phyloP scores from a whole-genome alignment of 139 green algal genomes.

The Closterium sp. region DNA sequence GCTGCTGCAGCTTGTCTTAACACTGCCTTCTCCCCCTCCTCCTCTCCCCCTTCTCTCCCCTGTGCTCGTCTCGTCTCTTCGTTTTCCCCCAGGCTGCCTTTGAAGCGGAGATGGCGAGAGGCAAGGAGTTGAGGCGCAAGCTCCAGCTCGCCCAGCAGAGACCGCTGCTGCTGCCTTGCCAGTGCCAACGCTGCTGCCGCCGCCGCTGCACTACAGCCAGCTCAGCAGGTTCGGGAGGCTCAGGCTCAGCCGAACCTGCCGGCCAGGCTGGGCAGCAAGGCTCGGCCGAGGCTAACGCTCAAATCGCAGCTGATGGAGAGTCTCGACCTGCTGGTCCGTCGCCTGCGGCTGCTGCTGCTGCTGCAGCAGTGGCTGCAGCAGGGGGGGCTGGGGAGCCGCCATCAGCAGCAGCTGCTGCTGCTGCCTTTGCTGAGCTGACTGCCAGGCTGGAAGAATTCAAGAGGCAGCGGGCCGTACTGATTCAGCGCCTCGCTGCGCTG shows the following conservation, averaged over 20 bases:
- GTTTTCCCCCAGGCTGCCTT: not conserved
- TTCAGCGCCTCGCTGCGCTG: not conserved
- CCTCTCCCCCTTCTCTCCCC: not conserved
- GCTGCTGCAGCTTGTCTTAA: too few relatives aligned
- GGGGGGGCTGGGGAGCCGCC: not conserved
- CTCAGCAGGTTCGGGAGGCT: not conserved
- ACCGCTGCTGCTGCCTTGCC: not conserved
- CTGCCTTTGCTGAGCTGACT: not conserved
- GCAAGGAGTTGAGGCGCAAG: conserved; percentile 4
- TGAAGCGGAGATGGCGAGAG: not conserved
- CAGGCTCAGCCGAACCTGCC: not conserved
- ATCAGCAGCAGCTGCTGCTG: not conserved
- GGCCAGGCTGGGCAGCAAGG: not conserved
- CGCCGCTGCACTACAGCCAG: not conserved
- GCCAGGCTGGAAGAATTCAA: conserved; percentile 3
- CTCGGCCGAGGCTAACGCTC: not conserved
- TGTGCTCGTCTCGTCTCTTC: not conserved
- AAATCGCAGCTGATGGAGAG: not conserved
- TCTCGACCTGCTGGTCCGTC: not conserved
- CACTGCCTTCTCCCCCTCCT: not conserved
- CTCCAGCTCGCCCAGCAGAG: not conserved
- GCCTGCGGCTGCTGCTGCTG: not conserved
- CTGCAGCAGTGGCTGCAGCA: not conserved
- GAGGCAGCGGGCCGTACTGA: not conserved
- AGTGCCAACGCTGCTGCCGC: not conserved